phyloP scores from a whole-genome alignment of 2,329 filamentous ascomycete species.

The Neofusicoccum sp. region DNA sequence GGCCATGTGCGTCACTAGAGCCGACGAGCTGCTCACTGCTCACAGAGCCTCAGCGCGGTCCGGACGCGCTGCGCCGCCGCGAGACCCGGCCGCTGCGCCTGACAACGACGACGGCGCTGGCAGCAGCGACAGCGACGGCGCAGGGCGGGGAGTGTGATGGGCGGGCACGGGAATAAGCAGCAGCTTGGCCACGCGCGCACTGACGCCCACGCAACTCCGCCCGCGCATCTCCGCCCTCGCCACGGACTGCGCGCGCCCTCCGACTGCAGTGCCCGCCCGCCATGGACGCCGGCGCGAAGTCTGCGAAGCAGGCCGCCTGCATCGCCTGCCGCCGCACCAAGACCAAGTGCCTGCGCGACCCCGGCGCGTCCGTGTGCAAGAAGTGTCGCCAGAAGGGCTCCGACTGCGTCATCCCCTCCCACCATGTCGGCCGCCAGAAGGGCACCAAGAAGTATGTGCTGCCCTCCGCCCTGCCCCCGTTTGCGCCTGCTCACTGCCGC shows the following conservation, averaged over 20 bases:
- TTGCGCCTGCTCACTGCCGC: slow-evolving; percentile 19
- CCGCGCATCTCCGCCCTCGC: neutral
- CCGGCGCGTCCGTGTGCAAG: slow-evolving; percentile 55
- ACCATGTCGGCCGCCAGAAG: slow-evolving; percentile 71
- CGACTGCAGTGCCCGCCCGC: no score
- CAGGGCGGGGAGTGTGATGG: no score
- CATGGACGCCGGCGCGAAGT: neutral
- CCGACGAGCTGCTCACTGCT: neutral
- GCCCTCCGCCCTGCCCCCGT: neutral
- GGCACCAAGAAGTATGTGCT: slow-evolving; percentile 69
- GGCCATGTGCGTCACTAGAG: neutral
- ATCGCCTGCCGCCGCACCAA: slow-evolving; percentile 66
- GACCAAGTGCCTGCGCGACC: slow-evolving; percentile 62
- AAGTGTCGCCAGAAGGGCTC: slow-evolving; percentile 58
- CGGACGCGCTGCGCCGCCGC: no score
- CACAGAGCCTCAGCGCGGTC: no score
- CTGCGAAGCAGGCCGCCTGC: slow-evolving; percentile 53
- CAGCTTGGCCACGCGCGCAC: no score
- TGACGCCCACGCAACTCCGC: neutral
- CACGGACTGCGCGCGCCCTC: neutral
- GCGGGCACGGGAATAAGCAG: no score
- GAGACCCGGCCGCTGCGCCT: no score
- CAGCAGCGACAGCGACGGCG: no score
- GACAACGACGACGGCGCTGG: no score
- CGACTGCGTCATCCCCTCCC: slow-evolving; percentile 65